Evolutionary conservation across 139 green algal genomes (phyloP), one percentile per base, ranked within the genome.

Genomic region (Astrephomene gubernaculifera): DNA sequence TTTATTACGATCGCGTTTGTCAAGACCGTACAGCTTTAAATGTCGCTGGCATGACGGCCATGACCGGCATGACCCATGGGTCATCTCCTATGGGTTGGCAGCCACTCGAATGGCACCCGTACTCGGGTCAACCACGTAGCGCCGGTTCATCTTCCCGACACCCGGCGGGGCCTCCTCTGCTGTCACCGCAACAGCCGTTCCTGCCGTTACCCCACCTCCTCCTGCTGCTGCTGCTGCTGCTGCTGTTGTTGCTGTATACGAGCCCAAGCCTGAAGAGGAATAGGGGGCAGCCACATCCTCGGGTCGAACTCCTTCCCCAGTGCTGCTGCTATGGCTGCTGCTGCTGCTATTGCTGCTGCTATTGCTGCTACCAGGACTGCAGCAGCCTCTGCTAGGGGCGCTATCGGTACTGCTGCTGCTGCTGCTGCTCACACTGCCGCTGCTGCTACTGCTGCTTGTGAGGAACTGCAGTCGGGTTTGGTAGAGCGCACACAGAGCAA

Each of bases 401-500:
- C 25, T 25, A 24, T 19, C 14, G 21, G 57, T 31, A n/a, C 57
- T n/a, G 57, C 38, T 57, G 41, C 41, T 63, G 71, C 41, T 64
- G 71, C 71, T 64, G 71, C 71, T 45, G 21, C 45, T 10, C 25
- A 4, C 31, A 19, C 7, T 31, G 61, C 29, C 21, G 27, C 1
- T 10, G 41, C 4, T 7, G 33, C 29, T 49, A n/a, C 19, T 8
- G 57, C 27, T 38, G 38, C 25, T 25, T 22, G 75, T 44, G 24
- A 87, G 67, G 71, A 82, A 43, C 39, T 81, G 70, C 76, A 90
- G 79, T 25, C 91, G 79, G 22, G 60, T 45, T 78, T 94, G 82
- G 78, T 90, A 95, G 10, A 95, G 53, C 4, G 52, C 38, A 9
- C 86, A 87, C 45, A 95, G 76, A 45, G 89, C 89, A n/a, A 95